Conservation (phyloP, 306 rosid genomes). For the Pachyrhizus erosus region DNA sequence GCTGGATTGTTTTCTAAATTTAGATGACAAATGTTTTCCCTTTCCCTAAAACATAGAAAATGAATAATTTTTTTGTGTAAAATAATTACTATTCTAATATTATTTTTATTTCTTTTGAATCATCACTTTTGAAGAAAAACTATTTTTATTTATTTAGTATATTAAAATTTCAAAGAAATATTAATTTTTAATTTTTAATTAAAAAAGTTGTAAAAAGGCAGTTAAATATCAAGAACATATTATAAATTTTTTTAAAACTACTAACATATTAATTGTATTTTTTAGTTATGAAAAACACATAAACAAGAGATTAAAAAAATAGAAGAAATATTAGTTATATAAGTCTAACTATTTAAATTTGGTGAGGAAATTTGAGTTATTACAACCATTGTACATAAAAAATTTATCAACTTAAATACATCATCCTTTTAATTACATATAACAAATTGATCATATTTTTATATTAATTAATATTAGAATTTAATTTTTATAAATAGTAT, state of each 20-base stretch:
- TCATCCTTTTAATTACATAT: neutral
- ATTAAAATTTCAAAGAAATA: neutral
- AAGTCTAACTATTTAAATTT: too few relatives aligned
- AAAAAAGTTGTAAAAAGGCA: neutral
- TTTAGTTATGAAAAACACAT: neutral
- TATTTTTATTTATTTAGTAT: neutral
- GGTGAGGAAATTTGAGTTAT: too few relatives aligned
- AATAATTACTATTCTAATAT: neutral
- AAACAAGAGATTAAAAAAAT: neutral
- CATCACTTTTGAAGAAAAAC: neutral
- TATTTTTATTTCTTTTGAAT: neutral
- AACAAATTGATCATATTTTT: too few relatives aligned
- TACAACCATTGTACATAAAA: too few relatives aligned
- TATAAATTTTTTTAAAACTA: neutral
- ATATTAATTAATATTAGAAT: too few relatives aligned
- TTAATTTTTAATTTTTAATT: neutral
- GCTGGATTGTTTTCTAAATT: neutral
- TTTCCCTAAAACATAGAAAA: neutral
- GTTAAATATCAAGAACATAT: neutral
- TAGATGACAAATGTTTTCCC: neutral
- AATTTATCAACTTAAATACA: neutral
- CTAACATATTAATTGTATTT: neutral
- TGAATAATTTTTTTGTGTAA: neutral
- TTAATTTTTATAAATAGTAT: too few relatives aligned
- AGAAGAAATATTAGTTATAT: neutral